These are phyloP conservation scores for Glebionis coronaria DNA, from an alignment of 129 eudicot genomes.

Conservation along the genomic window DNA sequence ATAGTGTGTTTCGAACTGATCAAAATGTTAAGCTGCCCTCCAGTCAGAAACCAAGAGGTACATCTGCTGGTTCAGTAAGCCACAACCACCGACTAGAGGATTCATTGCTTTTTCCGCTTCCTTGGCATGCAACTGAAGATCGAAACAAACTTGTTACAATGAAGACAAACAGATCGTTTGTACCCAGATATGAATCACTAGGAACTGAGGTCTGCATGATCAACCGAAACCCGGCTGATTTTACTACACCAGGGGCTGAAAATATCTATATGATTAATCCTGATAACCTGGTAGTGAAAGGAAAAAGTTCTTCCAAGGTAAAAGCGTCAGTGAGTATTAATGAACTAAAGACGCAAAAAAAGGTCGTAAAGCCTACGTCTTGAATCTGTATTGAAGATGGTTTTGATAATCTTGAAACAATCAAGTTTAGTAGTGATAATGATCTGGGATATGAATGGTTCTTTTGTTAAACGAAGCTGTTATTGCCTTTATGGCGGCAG, in stretches of 20 bases:
- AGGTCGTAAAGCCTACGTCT: neutral
- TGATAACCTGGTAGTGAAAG: slow-evolving; percentile 32
- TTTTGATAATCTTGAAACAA: slow-evolving; percentile 4
- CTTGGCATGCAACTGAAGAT: slow-evolving; percentile 22
- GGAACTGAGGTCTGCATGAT: slow-evolving; percentile 41
- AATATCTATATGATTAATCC: slow-evolving; percentile 40
- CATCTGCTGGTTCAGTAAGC: no score
- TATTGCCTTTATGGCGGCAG: slow-evolving; percentile 13
- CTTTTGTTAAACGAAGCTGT: slow-evolving; percentile 14
- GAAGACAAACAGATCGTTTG: slow-evolving; percentile 13
- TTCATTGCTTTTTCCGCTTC: slow-evolving; percentile 21
- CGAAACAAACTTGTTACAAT: slow-evolving; percentile 13
- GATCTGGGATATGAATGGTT: neutral
- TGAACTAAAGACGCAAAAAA: slow-evolving; percentile 34
- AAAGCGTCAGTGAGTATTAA: slow-evolving; percentile 21
- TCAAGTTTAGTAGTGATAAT: slow-evolving; percentile 11
- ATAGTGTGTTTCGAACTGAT: slow-evolving; percentile 17
- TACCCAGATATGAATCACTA: slow-evolving; percentile 8
- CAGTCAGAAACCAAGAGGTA: slow-evolving; percentile 27
- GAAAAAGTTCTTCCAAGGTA: slow-evolving; percentile 1
- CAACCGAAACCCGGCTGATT: slow-evolving; percentile 85
- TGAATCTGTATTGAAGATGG: slow-evolving; percentile 14
- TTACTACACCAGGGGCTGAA: slow-evolving; percentile 58
- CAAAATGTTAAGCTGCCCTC: slow-evolving; percentile 21
- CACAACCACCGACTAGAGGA: slow-evolving; percentile 25